Percentiles rank a stretch among this genome's conserved stretches.
Conservation (phyloP, 768 basidiomycete species). For the Macrocybe gigantea region DNA sequence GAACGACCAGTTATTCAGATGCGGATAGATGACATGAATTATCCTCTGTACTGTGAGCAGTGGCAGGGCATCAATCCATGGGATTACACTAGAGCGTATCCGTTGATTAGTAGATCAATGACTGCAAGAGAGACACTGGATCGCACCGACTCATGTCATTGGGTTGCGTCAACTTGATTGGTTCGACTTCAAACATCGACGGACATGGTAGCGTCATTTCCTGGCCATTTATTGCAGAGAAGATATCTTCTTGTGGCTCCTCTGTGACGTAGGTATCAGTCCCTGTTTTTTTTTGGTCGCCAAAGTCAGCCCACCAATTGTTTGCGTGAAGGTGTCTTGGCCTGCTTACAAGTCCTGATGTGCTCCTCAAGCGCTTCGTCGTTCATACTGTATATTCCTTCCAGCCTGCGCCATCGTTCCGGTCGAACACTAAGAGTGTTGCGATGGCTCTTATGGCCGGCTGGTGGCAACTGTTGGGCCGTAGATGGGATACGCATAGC, state of each 20-base stretch:
- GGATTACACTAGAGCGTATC: conserved; percentile 27
- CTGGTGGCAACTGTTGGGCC: conserved; percentile 26
- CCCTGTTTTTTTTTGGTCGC: not conserved
- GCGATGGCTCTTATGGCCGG: conserved; percentile 39
- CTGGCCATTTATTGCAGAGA: conserved; percentile 24
- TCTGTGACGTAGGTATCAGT: conserved; percentile 18
- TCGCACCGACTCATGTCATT: conserved; percentile 38
- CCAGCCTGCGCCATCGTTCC: conserved; percentile 46
- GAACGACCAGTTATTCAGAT: conserved; percentile 38
- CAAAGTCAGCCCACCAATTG: too few species aligned
- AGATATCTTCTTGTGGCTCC: conserved; percentile 18
- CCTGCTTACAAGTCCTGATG: too few species aligned
- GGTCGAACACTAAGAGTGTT: conserved; percentile 39
- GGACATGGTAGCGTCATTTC: conserved; percentile 38
- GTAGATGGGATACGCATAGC: conserved; percentile 24
- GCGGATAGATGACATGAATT: conserved; percentile 39
- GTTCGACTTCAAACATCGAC: conserved; percentile 27
- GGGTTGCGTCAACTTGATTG: conserved; percentile 28
- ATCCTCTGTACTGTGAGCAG: conserved; percentile 44
- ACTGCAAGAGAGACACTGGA: not conserved
- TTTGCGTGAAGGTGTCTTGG: too few species aligned
- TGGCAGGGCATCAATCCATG: conserved; percentile 48
- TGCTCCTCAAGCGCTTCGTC: too few species aligned
- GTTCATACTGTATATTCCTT: conserved; percentile 9
- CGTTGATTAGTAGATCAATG: too few species aligned